These are phyloP conservation scores for Aspergillaceae sp. DNA, from an alignment of 2,329 filamentous ascomycete genomes.

Conservation along the genomic window DNA sequence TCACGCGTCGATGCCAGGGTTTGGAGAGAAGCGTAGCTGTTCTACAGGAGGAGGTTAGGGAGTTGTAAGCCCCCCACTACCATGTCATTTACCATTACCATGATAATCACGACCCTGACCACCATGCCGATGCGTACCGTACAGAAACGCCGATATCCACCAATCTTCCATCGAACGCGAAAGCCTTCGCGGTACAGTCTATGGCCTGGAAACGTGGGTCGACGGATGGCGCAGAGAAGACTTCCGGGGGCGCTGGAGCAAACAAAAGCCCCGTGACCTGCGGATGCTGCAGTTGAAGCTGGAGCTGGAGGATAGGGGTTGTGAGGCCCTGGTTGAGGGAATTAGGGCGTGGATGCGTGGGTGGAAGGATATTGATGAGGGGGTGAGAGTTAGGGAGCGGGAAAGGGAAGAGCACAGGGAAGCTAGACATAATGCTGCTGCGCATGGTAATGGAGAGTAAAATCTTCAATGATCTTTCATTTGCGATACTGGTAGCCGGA, in stretches of 20 bases:
- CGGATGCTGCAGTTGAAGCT: too few relatives aligned
- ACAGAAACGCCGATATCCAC: slow-evolving; percentile 22
- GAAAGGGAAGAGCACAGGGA: slow-evolving; percentile 48
- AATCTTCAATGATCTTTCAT: too few relatives aligned
- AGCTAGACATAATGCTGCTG: slow-evolving; percentile 6
- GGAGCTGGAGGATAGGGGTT: slow-evolving; percentile 14
- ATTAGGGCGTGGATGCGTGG: slow-evolving; percentile 36
- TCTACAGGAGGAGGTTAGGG: slow-evolving; percentile 50
- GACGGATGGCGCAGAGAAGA: slow-evolving; percentile 18
- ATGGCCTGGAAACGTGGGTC: slow-evolving; percentile 28
- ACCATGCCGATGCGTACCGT: background rate
- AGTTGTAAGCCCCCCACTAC: slow-evolving; percentile 41
- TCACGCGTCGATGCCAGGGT: slow-evolving; percentile 50
- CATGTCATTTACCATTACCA: too few relatives aligned
- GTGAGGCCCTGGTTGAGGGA: slow-evolving; percentile 29
- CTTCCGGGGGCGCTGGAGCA: slow-evolving; percentile 10
- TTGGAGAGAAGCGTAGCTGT: slow-evolving; percentile 52
- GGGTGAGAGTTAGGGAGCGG: slow-evolving; percentile 42
- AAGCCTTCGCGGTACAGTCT: slow-evolving; percentile 28
- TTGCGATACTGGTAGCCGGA: too few relatives aligned
- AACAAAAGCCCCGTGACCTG: slow-evolving; percentile 4
- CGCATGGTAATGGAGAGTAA: too few relatives aligned
- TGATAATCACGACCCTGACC: background rate
- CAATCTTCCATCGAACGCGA: slow-evolving; percentile 28
- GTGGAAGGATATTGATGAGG: slow-evolving; percentile 36